Base-by-base conservation (phyloP, 441 rosid genomes). In the Cnidoscolus chayamansa region DNA sequence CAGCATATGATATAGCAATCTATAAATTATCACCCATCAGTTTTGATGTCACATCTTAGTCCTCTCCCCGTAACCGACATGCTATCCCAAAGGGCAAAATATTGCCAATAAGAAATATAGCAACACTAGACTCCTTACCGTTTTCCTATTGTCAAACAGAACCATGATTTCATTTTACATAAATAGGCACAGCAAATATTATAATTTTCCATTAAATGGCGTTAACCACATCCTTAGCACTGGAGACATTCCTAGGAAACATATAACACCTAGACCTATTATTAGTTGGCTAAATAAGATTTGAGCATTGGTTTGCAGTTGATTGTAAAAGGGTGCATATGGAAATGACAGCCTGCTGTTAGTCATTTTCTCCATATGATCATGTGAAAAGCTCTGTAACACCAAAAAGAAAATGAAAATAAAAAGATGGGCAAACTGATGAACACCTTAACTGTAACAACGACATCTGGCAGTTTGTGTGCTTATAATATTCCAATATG, bases 271-370 rank as follows among this genome's bases (percentile, higher is more conserved):
- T 20, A 60, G 72, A 74, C 59, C 77, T 67, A 51, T 48, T 67
- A 37, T 49, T 2, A 15, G 13, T 6, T 54, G 17, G 8, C 37
- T 11, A 16, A 7, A 45, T 35, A 54, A 48, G 56, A 25, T 25
- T 62, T 8, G 10, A 57, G 50, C 10, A 70, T 49, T 55, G 45
- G 7, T 40, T 40, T 40, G 32, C 54, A 53, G 48, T 19, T 35
- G 35, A 31, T 68, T 12, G 37, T 64, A 66, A 70, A 64, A 56
- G 64, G 20, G 4, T 7, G 58, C 65, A 64, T 70, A 72, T 59
- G 63, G 69, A 74, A 72, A 10, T 37, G 32, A 64, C 56, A 58
- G 69, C 70, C 55, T 67, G 17, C 67, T 51, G 61, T 47, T 32
- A 70, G n/a, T 55, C 51, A 40, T 17, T 40, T 40, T 40, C 45